Conservation (phyloP, 2,329 filamentous ascomycete genomes). For the Pezicula neosporulosa region DNA sequence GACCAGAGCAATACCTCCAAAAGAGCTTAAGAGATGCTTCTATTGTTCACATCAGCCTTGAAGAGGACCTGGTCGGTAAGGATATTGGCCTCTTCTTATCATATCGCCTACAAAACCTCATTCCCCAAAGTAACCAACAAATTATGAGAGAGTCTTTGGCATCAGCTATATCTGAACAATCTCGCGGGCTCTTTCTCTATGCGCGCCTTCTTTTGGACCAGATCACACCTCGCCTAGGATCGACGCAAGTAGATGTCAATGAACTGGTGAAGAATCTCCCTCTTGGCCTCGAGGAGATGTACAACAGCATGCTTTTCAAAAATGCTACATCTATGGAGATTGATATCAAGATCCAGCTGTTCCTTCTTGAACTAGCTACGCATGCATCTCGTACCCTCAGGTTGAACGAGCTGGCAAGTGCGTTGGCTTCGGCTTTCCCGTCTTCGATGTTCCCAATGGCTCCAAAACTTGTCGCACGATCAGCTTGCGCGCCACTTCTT, state of each 20-base stretch:
- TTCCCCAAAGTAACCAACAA: conserved; percentile 2
- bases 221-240: conserved; percentile 9
- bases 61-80: conserved; percentile 15
- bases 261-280: conserved; percentile 11
- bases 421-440: conserved; percentile 4
- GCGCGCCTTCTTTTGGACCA: conserved; percentile 19
- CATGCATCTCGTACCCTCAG: conserved; percentile 19
- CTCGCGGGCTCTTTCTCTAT: conserved; percentile 18
- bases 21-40: conserved; percentile 12
- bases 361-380: conserved; percentile 17
- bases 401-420: conserved; percentile 12
- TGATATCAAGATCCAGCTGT: conserved; percentile 12
- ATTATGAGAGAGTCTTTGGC: conserved; percentile 3
- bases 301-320: conserved; percentile 16
- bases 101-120: conserved; percentile 6
- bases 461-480: conserved; percentile 1
- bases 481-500: conserved; percentile 36
- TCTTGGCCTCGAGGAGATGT: conserved; percentile 22
- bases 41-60: conserved; percentile 15
- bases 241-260: conserved; percentile 2
- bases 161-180: conserved; percentile 8
- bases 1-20: conserved; percentile 17
- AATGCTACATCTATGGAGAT: conserved; percentile 10
- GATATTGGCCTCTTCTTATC: conserved; percentile 12
- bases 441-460: conserved; percentile 3